Percentiles rank a stretch among this genome's conserved stretches.
Conservation (phyloP, 345 rosid species). For the Eucalyptus virginea region DNA sequence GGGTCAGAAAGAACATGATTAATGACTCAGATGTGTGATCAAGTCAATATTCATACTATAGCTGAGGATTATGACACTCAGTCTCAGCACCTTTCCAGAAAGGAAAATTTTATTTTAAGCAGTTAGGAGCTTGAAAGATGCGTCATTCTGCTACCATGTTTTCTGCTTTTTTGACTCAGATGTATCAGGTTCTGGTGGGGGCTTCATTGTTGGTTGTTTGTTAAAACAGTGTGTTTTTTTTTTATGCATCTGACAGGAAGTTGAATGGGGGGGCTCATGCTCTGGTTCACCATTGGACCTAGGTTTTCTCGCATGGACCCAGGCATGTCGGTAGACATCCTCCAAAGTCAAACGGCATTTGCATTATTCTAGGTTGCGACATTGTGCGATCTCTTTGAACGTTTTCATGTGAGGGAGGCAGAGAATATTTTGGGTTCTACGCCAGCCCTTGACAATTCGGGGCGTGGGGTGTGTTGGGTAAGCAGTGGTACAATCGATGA, state of each 20-base stretch:
- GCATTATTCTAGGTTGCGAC: background rate
- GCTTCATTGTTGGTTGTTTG: background rate
- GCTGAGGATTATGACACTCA: background rate
- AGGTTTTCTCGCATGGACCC: background rate
- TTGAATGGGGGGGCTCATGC: background rate
- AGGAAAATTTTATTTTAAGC: background rate
- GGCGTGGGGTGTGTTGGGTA: background rate
- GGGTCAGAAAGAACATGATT: background rate
- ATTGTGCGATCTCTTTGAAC: background rate
- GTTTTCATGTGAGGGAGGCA: background rate
- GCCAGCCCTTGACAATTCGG: background rate
- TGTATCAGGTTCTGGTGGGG: background rate
- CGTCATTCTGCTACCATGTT: background rate
- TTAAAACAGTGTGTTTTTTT: background rate
- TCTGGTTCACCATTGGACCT: background rate
- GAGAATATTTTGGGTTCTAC: background rate
- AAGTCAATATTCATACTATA: background rate
- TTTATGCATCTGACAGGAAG: background rate
- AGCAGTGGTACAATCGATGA: background rate
- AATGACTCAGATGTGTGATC: background rate
- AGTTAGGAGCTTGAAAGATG: background rate
- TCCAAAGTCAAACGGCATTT: background rate
- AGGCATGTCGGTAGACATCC: background rate
- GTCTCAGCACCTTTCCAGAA: background rate
- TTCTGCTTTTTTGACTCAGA: background rate